These are phyloP conservation scores for Fusarium concolor DNA, from an alignment of 2,329 filamentous ascomycete genomes.

Conservation along the genomic window DNA sequence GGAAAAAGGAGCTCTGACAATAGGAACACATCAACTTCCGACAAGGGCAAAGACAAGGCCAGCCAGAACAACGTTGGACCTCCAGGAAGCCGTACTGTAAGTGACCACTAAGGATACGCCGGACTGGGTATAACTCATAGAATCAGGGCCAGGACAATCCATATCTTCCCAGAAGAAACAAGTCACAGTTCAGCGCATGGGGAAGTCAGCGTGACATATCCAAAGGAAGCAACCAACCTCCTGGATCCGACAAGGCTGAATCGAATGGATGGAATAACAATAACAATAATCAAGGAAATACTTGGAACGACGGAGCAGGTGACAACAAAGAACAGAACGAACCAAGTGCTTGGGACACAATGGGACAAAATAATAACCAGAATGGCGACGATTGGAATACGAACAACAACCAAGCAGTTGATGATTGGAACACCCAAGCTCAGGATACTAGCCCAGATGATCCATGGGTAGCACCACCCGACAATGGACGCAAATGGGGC, in stretches of 20 bases:
- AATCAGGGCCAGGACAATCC: conserved; percentile 42
- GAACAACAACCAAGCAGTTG: conserved; percentile 9
- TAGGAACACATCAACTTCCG: conserved; percentile 21
- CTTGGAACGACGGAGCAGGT: background rate
- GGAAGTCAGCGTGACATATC: conserved; percentile 32
- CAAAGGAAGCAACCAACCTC: conserved; percentile 13
- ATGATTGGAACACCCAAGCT: conserved; percentile 15
- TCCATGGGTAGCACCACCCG: conserved; percentile 14
- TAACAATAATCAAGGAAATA: conserved; percentile 10
- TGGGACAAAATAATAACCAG: background rate
- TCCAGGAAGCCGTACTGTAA: conserved; percentile 32
- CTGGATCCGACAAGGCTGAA: conserved; percentile 24
- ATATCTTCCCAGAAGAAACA: conserved; percentile 41
- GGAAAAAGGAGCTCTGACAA: conserved; percentile 16
- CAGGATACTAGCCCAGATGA: conserved; percentile 1
- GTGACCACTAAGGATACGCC: background rate
- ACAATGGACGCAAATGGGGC: conserved; percentile 13
- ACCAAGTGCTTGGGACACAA: background rate
- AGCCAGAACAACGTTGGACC: conserved; percentile 50
- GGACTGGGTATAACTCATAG: conserved; percentile 19
- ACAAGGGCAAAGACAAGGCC: conserved; percentile 40
- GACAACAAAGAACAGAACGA: background rate
- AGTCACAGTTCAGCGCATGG: conserved; percentile 32
- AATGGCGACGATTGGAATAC: conserved; percentile 4
- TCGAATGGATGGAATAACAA: conserved; percentile 32